phyloP scores from a whole-genome alignment of 2,329 filamentous ascomycete species.

The Neopestalotiopsis rosae region DNA sequence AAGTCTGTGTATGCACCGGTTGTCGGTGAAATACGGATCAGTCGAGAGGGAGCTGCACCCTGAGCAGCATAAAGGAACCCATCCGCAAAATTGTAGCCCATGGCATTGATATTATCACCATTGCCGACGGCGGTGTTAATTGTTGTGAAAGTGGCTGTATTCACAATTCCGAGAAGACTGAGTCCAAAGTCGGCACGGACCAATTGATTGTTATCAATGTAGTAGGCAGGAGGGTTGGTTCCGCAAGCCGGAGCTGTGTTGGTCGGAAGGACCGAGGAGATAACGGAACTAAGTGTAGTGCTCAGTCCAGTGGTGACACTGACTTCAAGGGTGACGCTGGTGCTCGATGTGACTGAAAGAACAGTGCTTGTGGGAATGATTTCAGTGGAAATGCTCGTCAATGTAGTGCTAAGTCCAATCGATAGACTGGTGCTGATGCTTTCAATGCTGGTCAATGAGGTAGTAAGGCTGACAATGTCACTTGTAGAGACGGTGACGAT shows the following conservation, averaged over 20 bases:
- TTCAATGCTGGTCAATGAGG: background rate
- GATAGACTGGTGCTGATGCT: background rate
- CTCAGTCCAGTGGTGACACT: background rate
- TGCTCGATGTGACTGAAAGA: background rate
- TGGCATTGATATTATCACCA: background rate
- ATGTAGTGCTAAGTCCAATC: background rate
- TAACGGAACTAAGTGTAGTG: background rate
- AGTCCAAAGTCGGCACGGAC: constrained; percentile 3
- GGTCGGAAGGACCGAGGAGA: background rate
- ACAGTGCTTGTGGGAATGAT: background rate
- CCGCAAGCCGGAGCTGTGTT: background rate
- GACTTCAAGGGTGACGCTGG: background rate
- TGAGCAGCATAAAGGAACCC: constrained; percentile 1
- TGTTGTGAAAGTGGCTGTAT: background rate
- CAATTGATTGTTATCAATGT: background rate
- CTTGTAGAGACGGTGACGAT: background rate
- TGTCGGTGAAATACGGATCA: background rate
- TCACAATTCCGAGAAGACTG: background rate
- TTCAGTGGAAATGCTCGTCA: background rate
- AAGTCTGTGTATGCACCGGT: background rate
- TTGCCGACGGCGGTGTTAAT: background rate
- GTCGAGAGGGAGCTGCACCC: background rate
- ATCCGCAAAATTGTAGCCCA: constrained; percentile 5
- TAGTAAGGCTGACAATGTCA: background rate
- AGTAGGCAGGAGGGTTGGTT: constrained; percentile 7